phyloP scores from a whole-genome alignment of 2,329 filamentous ascomycete species.

The Colletotrichum sp. region DNA sequence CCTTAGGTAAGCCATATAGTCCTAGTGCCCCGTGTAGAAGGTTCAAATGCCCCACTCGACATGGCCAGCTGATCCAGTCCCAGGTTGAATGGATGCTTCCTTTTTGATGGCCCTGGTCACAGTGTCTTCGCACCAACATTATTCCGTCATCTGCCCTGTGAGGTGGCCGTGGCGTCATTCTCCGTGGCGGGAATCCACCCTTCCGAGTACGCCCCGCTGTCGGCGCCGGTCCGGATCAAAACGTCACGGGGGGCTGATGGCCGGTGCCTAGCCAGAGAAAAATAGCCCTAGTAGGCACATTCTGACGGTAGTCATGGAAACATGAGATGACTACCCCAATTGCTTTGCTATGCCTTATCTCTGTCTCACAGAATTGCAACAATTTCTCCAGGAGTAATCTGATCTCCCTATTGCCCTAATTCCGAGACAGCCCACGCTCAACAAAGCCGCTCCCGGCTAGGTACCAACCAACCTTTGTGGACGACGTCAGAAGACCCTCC shows the following conservation, averaged over 20 bases:
- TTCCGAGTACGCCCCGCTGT: neutral
- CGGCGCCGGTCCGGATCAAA: neutral
- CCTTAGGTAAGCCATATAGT: neutral
- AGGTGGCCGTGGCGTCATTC: slow-evolving; percentile 4
- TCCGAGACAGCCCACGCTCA: neutral
- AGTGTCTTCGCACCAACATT: slow-evolving; percentile 10
- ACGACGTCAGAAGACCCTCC: neutral
- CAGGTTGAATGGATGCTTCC: neutral
- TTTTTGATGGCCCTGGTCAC: neutral
- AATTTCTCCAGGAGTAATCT: neutral
- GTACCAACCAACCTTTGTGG: neutral
- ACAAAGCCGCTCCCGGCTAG: neutral
- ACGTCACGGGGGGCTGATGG: neutral
- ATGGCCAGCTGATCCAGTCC: slow-evolving; percentile 15
- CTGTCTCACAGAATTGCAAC: neutral
- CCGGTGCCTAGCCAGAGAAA: neutral
- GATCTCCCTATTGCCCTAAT: neutral
- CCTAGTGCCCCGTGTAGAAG: neutral
- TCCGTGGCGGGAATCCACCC: neutral
- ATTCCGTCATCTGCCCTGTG: neutral
- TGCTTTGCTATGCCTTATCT: neutral
- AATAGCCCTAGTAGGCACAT: neutral
- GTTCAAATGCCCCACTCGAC: neutral
- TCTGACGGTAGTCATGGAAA: neutral
- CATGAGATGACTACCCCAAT: neutral